Evolutionary conservation across 306 rosid species (phyloP).

Genomic region (Castanea crenata): DNA sequence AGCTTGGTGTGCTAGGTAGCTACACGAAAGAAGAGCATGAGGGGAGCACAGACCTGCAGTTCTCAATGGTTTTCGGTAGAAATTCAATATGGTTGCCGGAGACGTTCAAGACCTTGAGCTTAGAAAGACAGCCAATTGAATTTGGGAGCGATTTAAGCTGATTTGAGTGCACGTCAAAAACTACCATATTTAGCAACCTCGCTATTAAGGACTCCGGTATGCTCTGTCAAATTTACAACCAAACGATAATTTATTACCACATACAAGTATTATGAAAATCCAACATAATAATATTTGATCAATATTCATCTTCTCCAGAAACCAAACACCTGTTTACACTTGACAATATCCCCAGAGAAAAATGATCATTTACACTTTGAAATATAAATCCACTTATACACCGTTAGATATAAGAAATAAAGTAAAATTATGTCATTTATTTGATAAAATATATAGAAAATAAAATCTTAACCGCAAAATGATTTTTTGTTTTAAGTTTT

Average conservation of each 20-base stretch:
- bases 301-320: neutral
- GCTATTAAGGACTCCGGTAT: constrained; percentile 86
- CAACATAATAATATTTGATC: too few relatives aligned
- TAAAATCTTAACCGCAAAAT: too few relatives aligned
- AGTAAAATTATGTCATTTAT: too few relatives aligned
- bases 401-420: too few relatives aligned
- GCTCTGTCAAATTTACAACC: constrained; percentile 31
- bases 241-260: neutral
- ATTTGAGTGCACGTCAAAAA: constrained; percentile 81
- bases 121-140: constrained; percentile 85
- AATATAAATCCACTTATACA: too few relatives aligned
- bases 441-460: too few relatives aligned
- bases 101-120: constrained; percentile 73
- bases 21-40: neutral
- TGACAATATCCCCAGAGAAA: too few relatives aligned
- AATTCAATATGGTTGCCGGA: constrained; percentile 66
- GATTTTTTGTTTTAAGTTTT: too few relatives aligned
- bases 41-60: constrained; percentile 69
- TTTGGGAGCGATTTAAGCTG: constrained; percentile 77
- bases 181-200: constrained; percentile 62
- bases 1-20: neutral
- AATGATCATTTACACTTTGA: too few relatives aligned
- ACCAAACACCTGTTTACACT: neutral
- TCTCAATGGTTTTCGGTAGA: constrained; percentile 75
- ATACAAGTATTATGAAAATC: neutral